Evolutionary conservation across 106 monocot genomes (phyloP), one percentile per base, ranked within the genome.

Genomic region (Iris macrosiphon): DNA sequence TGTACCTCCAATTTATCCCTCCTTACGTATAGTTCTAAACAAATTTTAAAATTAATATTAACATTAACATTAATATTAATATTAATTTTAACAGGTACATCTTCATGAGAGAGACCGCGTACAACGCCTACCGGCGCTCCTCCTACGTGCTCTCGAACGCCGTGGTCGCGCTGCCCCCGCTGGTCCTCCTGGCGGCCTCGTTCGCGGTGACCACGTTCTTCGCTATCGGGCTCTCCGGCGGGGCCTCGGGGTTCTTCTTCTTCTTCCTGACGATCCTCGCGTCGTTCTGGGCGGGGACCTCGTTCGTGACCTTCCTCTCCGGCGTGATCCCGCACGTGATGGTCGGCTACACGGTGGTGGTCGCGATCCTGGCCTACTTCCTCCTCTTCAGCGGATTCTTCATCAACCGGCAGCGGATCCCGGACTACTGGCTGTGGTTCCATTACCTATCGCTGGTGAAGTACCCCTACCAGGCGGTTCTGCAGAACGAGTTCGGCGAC

Each of bases 371-470:
- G 2, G 83, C 84, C 16, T 90, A 90, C 78, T 90, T 90, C 76
- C 64, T 90, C 5, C 65, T 90, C 45, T 81, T 90, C 65, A 73
- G 76, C 23, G 89, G 89, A 10, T 90, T 84, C 77, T 90, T 85
- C 78, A 85, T 90, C 57, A 81, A 63, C 55, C 63, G 84, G 1
- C 64, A 85, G 18, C 39, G 89, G 21, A 84, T 90, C 25, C 80
- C 84, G 0, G 23, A 57, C 25, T 90, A 90, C 68, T 90, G 89
- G 89, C 63, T 80, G 3, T 90, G 89, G 89, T 90, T 90, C 74
- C 89, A 90, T 66, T 90, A 85, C 72, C 31, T 90, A 3, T 90
- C 89, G 15, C 69, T 90, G 15, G 73, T 90, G 8, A 85, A 85
- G 78, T 90, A 90, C 49, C 80, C 89, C 21, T 90, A 81, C 58